phyloP scores from a whole-genome alignment of 1,139 yeast species.

The Starmera stellimalicola region DNA sequence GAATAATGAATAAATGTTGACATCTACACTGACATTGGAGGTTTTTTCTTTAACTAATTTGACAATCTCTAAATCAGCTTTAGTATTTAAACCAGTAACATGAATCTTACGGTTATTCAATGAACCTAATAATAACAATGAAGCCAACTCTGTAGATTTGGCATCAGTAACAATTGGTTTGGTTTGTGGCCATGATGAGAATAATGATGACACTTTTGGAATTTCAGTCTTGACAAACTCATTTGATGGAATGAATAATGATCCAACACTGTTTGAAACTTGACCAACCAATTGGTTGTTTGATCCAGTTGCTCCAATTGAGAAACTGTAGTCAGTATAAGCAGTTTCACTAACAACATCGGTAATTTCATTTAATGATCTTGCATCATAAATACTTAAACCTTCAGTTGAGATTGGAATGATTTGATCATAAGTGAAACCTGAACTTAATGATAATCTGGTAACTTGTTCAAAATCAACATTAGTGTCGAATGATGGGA shows the following conservation, averaged over 20 bases:
- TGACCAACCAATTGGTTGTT: slow-evolving; percentile 57
- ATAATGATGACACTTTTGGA: slow-evolving; percentile 67
- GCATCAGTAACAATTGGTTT: slow-evolving; percentile 93
- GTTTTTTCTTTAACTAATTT: slow-evolving; percentile 79
- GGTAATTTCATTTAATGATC: slow-evolving; percentile 55
- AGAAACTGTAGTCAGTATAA: slow-evolving; percentile 73
- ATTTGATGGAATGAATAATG: slow-evolving; percentile 74
- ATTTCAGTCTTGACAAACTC: slow-evolving; percentile 62
- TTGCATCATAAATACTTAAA: slow-evolving; percentile 52
- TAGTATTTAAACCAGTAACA: slow-evolving; percentile 75
- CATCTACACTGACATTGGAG: slow-evolving; percentile 84
- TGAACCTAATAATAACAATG: slow-evolving; percentile 82
- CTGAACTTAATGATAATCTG: slow-evolving; percentile 68
- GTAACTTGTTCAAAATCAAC: slow-evolving; percentile 55
- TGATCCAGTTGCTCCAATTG: slow-evolving; percentile 72
- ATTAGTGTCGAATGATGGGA: slow-evolving; percentile 55
- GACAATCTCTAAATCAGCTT: slow-evolving; percentile 77
- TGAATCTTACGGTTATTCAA: slow-evolving; percentile 81
- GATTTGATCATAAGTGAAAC: slow-evolving; percentile 80
- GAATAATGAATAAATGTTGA: slow-evolving; percentile 72
- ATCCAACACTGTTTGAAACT: slow-evolving; percentile 61
- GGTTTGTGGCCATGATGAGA: slow-evolving; percentile 72
- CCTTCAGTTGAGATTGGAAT: slow-evolving; percentile 67
- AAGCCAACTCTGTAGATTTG: slow-evolving; percentile 82
- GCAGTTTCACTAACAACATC: slow-evolving; percentile 50